Conservation (phyloP, 306 rosid species). For the Vigna hirtella region DNA sequence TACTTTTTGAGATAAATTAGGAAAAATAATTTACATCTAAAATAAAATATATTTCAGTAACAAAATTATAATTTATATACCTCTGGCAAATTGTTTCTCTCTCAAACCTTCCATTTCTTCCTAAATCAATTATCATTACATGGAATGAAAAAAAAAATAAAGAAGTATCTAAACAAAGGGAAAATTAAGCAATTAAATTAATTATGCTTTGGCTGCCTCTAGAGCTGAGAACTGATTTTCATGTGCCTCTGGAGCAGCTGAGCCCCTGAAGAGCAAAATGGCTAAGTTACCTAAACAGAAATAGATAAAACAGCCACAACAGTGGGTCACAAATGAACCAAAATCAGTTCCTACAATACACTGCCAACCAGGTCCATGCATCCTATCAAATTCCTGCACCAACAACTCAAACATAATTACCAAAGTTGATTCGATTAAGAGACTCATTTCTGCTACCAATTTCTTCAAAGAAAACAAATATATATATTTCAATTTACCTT, state of each 20-base stretch:
- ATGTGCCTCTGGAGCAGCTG: slow-evolving; percentile 57
- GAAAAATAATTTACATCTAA: background rate
- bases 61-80: background rate
- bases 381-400: slow-evolving; percentile 77
- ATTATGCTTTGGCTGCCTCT: slow-evolving; percentile 42
- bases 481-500: slow-evolving; percentile 46
- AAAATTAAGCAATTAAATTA: background rate
- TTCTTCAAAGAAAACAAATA: background rate
- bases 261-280: slow-evolving; percentile 79
- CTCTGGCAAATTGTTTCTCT: background rate
- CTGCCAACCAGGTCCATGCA: slow-evolving; percentile 85
- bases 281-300: slow-evolving; percentile 78
- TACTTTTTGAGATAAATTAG: background rate
- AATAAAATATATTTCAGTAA: background rate
- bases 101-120: background rate
- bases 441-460: background rate
- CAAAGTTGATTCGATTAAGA: background rate
- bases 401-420: slow-evolving; percentile 3
- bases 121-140: slow-evolving; percentile 11
- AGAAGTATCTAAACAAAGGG: background rate
- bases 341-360: slow-evolving; percentile 93
- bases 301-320: slow-evolving; percentile 78
- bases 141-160: background rate
- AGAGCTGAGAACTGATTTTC: slow-evolving; percentile 57
- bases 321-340: slow-evolving; percentile 91